Evolutionary conservation across 2,329 filamentous ascomycete genomes (phyloP).

Genomic region (Taxawa tesnikishii): DNA sequence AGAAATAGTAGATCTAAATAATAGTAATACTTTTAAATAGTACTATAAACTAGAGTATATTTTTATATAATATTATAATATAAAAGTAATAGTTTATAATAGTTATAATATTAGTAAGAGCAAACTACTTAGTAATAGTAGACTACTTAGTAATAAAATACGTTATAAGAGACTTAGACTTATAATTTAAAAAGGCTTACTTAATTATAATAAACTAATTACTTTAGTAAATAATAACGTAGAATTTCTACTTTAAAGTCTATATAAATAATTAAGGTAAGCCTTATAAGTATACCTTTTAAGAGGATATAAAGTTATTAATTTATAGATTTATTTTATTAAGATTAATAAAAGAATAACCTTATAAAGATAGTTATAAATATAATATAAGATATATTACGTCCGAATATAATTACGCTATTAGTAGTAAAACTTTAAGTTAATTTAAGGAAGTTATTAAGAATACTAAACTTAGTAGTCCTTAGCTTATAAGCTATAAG

Average conservation of each 20-base stretch:
- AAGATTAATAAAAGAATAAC: background rate
- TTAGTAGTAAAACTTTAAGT: slow-evolving; percentile 23
- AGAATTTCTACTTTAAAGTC: slow-evolving; percentile 13
- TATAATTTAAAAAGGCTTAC: slow-evolving; percentile 2
- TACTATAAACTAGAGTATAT: slow-evolving; percentile 5
- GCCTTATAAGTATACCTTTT: too few species aligned
- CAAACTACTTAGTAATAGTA: background rate
- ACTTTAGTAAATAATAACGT: slow-evolving; percentile 7
- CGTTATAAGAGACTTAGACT: slow-evolving; percentile 5
- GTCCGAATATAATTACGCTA: slow-evolving; percentile 7
- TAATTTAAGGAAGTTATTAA: slow-evolving; percentile 31
- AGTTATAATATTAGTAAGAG: slow-evolving; percentile 2
- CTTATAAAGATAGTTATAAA: slow-evolving; percentile 3
- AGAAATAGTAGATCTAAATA: slow-evolving; percentile 3
- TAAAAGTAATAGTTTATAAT: slow-evolving; percentile 6
- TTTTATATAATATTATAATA: slow-evolving; percentile 6
- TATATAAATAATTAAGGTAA: background rate
- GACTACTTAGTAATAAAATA: slow-evolving; percentile 6
- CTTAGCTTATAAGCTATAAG: slow-evolving; percentile 9
- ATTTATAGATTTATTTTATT: background rate
- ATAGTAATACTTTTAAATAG: slow-evolving; percentile 5
- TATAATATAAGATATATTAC: too few species aligned
- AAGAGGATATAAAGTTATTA: too few species aligned
- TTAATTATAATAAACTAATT: slow-evolving; percentile 2
- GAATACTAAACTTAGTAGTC: slow-evolving; percentile 29